These are phyloP conservation scores for Coniochaeta prunicola DNA, from an alignment of 2,329 filamentous ascomycete species.

Conservation along the genomic window DNA sequence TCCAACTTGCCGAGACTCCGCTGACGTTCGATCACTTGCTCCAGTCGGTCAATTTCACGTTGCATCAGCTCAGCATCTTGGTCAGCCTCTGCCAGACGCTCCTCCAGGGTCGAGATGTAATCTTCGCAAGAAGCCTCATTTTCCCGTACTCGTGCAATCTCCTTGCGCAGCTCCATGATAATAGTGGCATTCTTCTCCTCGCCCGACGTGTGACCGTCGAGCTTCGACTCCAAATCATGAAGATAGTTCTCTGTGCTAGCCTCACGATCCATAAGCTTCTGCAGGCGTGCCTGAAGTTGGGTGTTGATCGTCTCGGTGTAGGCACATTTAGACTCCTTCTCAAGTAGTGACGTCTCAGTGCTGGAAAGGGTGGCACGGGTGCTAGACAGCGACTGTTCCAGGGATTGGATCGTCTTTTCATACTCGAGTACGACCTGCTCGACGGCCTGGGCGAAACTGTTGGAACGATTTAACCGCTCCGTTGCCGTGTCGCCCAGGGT, in stretches of 20 bases:
- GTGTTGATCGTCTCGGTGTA: conserved; percentile 88
- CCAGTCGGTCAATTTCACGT: conserved; percentile 86
- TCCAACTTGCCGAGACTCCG: conserved; percentile 92
- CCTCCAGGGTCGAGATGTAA: conserved; percentile 94
- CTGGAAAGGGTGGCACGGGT: conserved; percentile 76
- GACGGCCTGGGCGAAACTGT: conserved; percentile 91
- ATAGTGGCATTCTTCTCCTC: conserved; percentile 89
- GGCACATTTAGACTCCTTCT: conserved; percentile 89
- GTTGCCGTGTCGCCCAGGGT: conserved; percentile 70
- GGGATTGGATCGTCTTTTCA: conserved; percentile 92
- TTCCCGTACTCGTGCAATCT: conserved; percentile 79
- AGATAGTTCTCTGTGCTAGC: conserved; percentile 87
- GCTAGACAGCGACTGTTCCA: conserved; percentile 85
- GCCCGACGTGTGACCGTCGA: conserved; percentile 83
- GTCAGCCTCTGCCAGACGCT: conserved; percentile 89
- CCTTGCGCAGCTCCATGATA: conserved; percentile 81
- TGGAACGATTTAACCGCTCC: conserved; percentile 86
- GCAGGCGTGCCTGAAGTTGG: conserved; percentile 82
- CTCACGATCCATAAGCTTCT: conserved; percentile 89
- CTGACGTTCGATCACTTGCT: conserved; percentile 92
- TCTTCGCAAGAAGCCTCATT: conserved; percentile 89
- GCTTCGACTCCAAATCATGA: conserved; percentile 81
- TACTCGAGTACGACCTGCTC: conserved; percentile 96
- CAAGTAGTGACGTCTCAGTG: conserved; percentile 79
- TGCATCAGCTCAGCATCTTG: conserved; percentile 97